These are phyloP conservation scores for Sistotremastrum suecicum DNA, from an alignment of 768 basidiomycete genomes.

Conservation along the genomic window DNA sequence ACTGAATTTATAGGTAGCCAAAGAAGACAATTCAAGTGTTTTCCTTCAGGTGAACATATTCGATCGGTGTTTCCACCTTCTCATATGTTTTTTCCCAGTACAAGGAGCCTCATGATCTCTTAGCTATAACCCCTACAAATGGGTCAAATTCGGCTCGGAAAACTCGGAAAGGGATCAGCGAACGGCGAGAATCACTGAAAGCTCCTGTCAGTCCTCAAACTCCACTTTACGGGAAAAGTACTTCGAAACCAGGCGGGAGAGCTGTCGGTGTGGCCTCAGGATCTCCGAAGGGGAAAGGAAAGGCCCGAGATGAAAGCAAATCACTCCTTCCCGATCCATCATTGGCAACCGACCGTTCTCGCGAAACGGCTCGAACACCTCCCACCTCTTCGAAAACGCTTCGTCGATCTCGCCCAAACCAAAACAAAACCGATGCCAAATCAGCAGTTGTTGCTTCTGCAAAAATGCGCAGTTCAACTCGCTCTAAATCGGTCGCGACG, in stretches of 20 bases:
- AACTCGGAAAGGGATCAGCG: conserved; percentile 46
- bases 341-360: background rate
- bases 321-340: no score
- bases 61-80: background rate
- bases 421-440: conserved; percentile 19
- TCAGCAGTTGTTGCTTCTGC: conserved; percentile 4
- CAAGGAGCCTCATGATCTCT: conserved; percentile 46
- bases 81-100: conserved; percentile 26
- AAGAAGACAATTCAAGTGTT: conserved; percentile 55
- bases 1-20: conserved; percentile 38
- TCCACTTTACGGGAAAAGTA: background rate
- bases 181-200: conserved; percentile 33
- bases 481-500: background rate
- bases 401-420: no score
- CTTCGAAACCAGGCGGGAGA: background rate
- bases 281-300: background rate
- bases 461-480: background rate
- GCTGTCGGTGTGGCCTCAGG: background rate
- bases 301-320: background rate
- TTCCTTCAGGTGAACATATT: conserved; percentile 49
- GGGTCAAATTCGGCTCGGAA: conserved; percentile 35
- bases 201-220: conserved; percentile 4
- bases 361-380: conserved; percentile 2
- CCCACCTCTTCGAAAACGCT: conserved; percentile 3
- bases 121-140: conserved; percentile 29